Evolutionary conservation across 768 basidiomycete genomes (phyloP).

Genomic region (Hericium rajendrae): DNA sequence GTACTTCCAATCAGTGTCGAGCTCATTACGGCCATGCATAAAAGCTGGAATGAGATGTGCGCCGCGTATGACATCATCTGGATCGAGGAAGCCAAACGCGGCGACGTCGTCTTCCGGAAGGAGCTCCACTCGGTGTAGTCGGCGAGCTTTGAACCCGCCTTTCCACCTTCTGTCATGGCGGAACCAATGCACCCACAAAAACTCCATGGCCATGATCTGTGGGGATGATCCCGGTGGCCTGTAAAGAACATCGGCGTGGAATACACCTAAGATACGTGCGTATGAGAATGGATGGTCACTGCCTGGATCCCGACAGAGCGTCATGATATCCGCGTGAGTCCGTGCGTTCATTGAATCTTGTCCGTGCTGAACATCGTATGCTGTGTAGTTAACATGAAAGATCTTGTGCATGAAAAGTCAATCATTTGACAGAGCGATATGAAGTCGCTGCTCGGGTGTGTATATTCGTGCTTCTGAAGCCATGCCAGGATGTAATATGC

Average conservation of each 20-base stretch:
- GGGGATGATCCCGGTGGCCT: neutral
- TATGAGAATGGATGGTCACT: conserved; percentile 22
- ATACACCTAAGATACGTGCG: conserved; percentile 21
- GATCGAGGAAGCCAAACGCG: conserved; percentile 31
- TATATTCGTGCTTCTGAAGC: conserved; percentile 9
- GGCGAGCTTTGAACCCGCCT: neutral
- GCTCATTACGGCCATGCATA: neutral
- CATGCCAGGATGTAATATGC: conserved; percentile 9
- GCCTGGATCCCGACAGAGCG: too few relatives aligned
- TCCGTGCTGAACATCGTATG: conserved; percentile 13
- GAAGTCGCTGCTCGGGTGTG: conserved; percentile 1
- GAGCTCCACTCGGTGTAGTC: conserved; percentile 17
- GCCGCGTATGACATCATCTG: conserved; percentile 19
- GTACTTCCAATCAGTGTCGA: neutral
- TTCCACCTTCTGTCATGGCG: conserved; percentile 7
- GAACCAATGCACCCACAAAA: conserved; percentile 30
- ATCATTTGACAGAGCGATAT: conserved; percentile 8
- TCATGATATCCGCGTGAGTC: conserved; percentile 15
- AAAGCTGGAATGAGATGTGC: conserved; percentile 29
- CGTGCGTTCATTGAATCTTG: conserved; percentile 15
- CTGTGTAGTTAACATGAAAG: conserved; percentile 16
- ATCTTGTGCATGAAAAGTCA: conserved; percentile 15
- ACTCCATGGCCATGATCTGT: conserved; percentile 20
- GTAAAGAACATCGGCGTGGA: conserved; percentile 19
- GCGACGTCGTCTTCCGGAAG: conserved; percentile 11